Evolutionary conservation across 257 asterid species (phyloP).

Genomic region (Handroanthus guayacan): DNA sequence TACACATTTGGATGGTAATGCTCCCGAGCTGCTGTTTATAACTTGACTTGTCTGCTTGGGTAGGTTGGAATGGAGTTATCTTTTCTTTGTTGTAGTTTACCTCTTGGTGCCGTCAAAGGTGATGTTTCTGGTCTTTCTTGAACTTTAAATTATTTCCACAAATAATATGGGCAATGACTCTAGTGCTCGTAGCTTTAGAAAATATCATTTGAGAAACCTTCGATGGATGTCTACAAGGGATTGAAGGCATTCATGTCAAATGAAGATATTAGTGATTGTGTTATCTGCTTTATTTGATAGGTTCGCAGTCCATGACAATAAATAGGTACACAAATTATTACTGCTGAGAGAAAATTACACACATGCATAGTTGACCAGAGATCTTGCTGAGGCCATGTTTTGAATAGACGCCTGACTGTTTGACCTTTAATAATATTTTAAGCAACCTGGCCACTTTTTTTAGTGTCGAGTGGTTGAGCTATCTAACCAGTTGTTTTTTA

Average conservation of each 20-base stretch:
- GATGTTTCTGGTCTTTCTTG: background rate
- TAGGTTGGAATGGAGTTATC: background rate
- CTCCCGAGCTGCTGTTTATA: background rate
- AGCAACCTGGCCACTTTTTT: background rate
- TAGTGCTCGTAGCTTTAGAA: no score
- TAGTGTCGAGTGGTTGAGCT: background rate
- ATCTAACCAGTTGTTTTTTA: background rate
- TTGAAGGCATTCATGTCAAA: background rate
- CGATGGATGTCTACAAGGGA: background rate
- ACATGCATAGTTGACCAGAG: background rate
- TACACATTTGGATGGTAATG: slow-evolving; percentile 10
- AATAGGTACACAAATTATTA: background rate
- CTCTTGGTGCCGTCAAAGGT: background rate
- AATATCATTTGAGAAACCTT: background rate
- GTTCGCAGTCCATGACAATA: background rate
- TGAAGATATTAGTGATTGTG: background rate
- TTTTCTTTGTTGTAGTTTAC: background rate
- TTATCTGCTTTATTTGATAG: background rate
- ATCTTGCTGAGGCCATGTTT: slow-evolving; percentile 4
- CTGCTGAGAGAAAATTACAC: background rate
- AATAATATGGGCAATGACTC: background rate
- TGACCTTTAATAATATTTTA: background rate
- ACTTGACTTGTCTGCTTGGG: slow-evolving; percentile 8
- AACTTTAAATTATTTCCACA: background rate
- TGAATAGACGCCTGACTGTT: background rate